Evolutionary conservation across 2,329 filamentous ascomycete species (phyloP).

Genomic region (Davidsoniella virescens): DNA sequence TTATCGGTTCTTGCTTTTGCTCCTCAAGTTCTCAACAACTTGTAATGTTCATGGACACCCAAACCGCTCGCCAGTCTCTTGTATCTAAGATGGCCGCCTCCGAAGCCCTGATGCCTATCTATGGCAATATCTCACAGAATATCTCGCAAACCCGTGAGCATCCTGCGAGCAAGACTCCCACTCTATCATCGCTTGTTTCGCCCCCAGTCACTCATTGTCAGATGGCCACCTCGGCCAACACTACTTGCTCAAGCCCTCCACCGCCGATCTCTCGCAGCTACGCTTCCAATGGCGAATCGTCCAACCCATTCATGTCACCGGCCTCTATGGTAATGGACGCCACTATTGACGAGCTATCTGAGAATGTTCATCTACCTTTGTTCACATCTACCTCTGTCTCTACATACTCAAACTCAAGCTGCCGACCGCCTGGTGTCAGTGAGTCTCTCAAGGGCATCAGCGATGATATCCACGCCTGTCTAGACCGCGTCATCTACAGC

Average conservation of each 20-base stretch:
- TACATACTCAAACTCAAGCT: neutral
- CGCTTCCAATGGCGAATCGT: neutral
- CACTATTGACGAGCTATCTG: constrained; percentile 1
- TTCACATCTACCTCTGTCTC: neutral
- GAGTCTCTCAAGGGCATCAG: neutral
- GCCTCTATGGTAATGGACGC: constrained; percentile 9
- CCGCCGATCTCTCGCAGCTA: constrained; percentile 1
- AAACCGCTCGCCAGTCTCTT: neutral
- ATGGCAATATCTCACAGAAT: constrained; percentile 8
- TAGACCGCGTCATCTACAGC: constrained; percentile 4
- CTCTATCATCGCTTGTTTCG: constrained; percentile 7
- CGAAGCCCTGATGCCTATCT: constrained; percentile 8
- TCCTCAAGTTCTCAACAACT: too few species aligned
- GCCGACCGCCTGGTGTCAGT: neutral
- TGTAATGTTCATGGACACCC: neutral
- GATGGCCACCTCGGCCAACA: constrained; percentile 1
- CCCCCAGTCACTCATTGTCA: constrained; percentile 9
- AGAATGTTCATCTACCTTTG: neutral
- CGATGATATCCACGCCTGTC: constrained; percentile 6
- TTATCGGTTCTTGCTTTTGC: too few species aligned
- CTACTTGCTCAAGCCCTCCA: constrained; percentile 3
- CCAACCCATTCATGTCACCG: constrained; percentile 7
- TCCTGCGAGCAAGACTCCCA: neutral
- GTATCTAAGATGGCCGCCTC: neutral
- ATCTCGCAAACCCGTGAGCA: constrained; percentile 8